Evolutionary conservation across 306 rosid genomes (phyloP).

Genomic region (Dryas alaskensis): DNA sequence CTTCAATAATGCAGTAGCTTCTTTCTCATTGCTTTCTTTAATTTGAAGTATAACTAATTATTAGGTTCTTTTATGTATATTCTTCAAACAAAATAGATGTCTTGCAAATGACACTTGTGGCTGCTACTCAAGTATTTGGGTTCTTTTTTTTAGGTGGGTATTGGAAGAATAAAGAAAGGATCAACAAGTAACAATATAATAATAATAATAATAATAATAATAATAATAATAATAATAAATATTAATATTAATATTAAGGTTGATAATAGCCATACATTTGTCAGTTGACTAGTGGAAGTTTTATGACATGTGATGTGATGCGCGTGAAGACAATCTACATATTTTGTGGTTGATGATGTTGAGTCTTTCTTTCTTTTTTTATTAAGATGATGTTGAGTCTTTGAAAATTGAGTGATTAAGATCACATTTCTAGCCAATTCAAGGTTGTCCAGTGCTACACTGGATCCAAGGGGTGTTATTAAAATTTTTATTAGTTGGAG

Average conservation of each 20-base stretch:
- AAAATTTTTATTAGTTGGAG: no score
- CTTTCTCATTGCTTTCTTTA: neutral
- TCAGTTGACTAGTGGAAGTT: neutral
- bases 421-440: neutral
- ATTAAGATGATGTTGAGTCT: neutral
- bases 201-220: neutral
- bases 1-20: constrained; percentile 10
- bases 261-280: neutral
- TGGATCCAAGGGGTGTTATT: no score
- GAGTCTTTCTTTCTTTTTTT: no score
- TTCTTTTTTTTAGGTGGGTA: no score
- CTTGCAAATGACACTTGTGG: no score
- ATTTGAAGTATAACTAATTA: no score
- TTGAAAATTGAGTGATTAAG: neutral
- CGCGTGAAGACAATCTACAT: neutral
- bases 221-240: neutral
- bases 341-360: neutral
- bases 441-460: no score
- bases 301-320: constrained; percentile 6
- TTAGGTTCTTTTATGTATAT: neutral
- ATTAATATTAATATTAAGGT: neutral
- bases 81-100: no score
- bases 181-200: no score
- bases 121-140: no score
- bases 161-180: no score